Conservation (phyloP, 2,329 filamentous ascomycete species). For the Neoascochyta sp. region DNA sequence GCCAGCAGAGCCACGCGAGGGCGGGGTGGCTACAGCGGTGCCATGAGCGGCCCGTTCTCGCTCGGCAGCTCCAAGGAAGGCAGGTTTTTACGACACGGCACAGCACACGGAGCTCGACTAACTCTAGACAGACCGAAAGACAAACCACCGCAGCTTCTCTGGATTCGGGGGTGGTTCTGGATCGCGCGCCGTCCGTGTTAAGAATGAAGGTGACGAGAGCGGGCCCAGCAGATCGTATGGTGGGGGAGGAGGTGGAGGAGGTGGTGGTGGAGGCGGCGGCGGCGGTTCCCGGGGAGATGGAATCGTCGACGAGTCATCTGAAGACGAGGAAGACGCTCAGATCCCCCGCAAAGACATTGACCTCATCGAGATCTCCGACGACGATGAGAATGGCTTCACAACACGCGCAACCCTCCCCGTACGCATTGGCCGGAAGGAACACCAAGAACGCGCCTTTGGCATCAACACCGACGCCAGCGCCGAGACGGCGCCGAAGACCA, state of each 20-base stretch:
- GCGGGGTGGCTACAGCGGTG: slow-evolving; percentile 44
- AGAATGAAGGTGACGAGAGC: slow-evolving; percentile 29
- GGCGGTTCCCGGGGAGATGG: slow-evolving; percentile 34
- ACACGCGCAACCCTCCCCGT: slow-evolving; percentile 43
- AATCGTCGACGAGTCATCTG: slow-evolving; percentile 47
- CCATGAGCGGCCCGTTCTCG: slow-evolving; percentile 44
- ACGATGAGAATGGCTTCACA: slow-evolving; percentile 30
- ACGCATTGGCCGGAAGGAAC: slow-evolving; percentile 54
- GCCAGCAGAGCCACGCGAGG: slow-evolving; percentile 25
- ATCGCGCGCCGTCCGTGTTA: slow-evolving; percentile 29
- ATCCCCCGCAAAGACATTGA: slow-evolving; percentile 54
- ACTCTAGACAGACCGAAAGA: slow-evolving; percentile 20
- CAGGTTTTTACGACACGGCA: too few relatives aligned
- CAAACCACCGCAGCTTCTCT: slow-evolving; percentile 16
- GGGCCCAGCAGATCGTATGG: slow-evolving; percentile 16
- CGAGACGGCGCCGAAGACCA: slow-evolving; percentile 43
- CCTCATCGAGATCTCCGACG: slow-evolving; percentile 55
- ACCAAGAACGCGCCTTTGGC: slow-evolving; percentile 52
- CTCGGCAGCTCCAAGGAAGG: slow-evolving; percentile 27
- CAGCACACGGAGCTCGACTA: too few relatives aligned
- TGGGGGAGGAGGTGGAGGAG: slow-evolving; percentile 6
- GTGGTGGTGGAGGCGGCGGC: slow-evolving; percentile 10
- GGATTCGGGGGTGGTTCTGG: slow-evolving; percentile 28
- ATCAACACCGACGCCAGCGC: slow-evolving; percentile 54
- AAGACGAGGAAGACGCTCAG: slow-evolving; percentile 48